These are phyloP conservation scores for Phanerochaete sordida DNA, from an alignment of 768 basidiomycete species.

Conservation along the genomic window DNA sequence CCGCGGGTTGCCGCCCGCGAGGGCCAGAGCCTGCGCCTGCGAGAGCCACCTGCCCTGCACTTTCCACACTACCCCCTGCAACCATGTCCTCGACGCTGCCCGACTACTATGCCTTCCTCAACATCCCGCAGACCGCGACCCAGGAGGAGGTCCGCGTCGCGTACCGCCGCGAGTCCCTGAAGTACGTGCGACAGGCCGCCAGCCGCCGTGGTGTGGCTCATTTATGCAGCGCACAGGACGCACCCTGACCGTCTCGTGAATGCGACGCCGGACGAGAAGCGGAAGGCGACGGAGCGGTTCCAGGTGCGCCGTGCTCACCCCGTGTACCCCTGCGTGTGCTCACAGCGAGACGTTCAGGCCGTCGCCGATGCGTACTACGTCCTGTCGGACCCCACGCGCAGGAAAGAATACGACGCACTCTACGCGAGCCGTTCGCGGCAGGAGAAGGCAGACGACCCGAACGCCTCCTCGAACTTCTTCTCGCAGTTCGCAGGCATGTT, in stretches of 20 bases:
- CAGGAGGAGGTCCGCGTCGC: constrained; percentile 71
- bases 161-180: constrained; percentile 78
- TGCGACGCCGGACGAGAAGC: constrained; percentile 67
- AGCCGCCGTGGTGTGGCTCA: constrained; percentile 4
- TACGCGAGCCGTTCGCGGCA: constrained; percentile 50
- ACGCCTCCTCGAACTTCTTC: constrained; percentile 73
- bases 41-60: no score
- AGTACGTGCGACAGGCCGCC: constrained; percentile 32
- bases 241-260: constrained; percentile 84
- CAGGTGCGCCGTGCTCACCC: constrained; percentile 45
- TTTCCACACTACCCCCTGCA: background rate
- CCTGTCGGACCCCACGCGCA: constrained; percentile 72
- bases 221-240: constrained; percentile 47
- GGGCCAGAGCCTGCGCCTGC: no score
- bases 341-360: constrained; percentile 40
- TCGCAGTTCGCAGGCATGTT: constrained; percentile 74
- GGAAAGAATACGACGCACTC: constrained; percentile 68
- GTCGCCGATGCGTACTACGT: constrained; percentile 96
- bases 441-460: constrained; percentile 59
- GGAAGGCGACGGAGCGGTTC: constrained; percentile 77
- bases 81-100: constrained; percentile 67
- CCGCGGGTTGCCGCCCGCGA: background rate
- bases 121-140: constrained; percentile 51
- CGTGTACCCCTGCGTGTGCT: background rate
- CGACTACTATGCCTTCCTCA: constrained; percentile 72